These are phyloP conservation scores for Mycosarcoma maydis DNA, from an alignment of 1,284 basidiomycete species.

Conservation along the genomic window DNA sequence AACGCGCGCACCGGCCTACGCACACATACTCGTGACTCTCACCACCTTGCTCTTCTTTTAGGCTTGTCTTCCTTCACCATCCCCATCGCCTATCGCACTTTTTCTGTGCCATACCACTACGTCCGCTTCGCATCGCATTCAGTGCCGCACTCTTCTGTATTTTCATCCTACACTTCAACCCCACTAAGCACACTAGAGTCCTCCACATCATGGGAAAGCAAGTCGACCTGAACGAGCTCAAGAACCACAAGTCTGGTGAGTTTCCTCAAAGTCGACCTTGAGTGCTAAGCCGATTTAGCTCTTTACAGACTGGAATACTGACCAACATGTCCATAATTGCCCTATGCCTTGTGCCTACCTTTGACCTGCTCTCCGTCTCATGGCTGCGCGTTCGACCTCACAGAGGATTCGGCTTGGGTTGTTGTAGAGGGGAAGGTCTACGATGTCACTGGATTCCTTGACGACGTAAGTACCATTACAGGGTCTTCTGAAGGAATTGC, in stretches of 20 bases:
- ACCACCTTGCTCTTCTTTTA: too few relatives aligned
- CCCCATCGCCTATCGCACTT: slow-evolving; percentile 10
- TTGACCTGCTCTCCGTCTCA: too few relatives aligned
- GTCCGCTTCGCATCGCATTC: slow-evolving; percentile 5
- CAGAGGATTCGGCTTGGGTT: slow-evolving; percentile 65
- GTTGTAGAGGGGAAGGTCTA: slow-evolving; percentile 64
- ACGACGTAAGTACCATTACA: slow-evolving; percentile 53
- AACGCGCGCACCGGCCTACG: slow-evolving; percentile 19
- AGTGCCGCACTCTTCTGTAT: slow-evolving; percentile 4
- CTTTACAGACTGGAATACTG: neutral
- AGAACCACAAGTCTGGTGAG: slow-evolving; percentile 60
- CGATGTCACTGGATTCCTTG: slow-evolving; percentile 65
- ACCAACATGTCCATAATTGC: neutral
- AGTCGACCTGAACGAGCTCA: slow-evolving; percentile 52
- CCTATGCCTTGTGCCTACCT: too few relatives aligned
- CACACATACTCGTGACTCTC: slow-evolving; percentile 1
- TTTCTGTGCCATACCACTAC: neutral
- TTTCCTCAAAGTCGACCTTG: neutral
- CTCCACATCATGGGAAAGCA: slow-evolving; percentile 47
- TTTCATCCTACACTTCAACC: slow-evolving; percentile 6
- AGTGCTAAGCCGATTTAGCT: neutral
- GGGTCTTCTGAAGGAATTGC: too few relatives aligned
- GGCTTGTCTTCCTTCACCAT: too few relatives aligned
- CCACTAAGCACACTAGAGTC: neutral
- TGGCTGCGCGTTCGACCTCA: too few relatives aligned